A percentile compares a stretch with the other conserved stretches of the same genome.
Conservation (phyloP, 805 yeast genomes). For the Jamesozyma spencerorum region DNA sequence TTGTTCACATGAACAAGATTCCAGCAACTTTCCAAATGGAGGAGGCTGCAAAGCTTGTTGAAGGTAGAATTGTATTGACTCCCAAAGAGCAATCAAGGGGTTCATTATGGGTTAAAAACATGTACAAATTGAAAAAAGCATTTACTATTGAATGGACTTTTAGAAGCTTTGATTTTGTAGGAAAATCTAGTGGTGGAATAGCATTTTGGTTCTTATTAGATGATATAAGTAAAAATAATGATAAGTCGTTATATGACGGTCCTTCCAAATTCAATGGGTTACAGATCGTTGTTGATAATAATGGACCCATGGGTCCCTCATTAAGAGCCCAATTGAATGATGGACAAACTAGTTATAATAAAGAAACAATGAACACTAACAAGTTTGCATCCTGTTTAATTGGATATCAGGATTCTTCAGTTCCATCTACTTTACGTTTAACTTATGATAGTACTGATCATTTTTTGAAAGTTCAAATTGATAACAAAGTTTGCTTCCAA, state of each 20-base stretch:
- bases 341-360: slow-evolving; percentile 33
- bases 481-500: slow-evolving; percentile 62
- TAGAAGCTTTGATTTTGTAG: slow-evolving; percentile 48
- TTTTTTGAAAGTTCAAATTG: slow-evolving; percentile 56
- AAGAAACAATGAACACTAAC: slow-evolving; percentile 21
- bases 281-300: slow-evolving; percentile 48
- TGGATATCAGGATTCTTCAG: slow-evolving; percentile 55
- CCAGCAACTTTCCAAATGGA: slow-evolving; percentile 31
- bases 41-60: slow-evolving; percentile 35
- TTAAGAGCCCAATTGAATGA: slow-evolving; percentile 54
- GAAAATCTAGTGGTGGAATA: slow-evolving; percentile 46
- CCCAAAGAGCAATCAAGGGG: slow-evolving; percentile 36
- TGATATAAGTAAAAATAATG: slow-evolving; percentile 6
- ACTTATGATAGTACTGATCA: slow-evolving; percentile 41
- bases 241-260: slow-evolving; percentile 41
- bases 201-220: slow-evolving; percentile 44
- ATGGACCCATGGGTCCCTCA: slow-evolving; percentile 39
- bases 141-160: slow-evolving; percentile 57
- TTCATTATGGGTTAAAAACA: slow-evolving; percentile 36
- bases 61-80: slow-evolving; percentile 48
- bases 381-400: slow-evolving; percentile 50
- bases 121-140: slow-evolving; percentile 26
- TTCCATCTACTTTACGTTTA: slow-evolving; percentile 60
- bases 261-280: slow-evolving; percentile 55
- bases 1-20: slow-evolving; percentile 20